Base-by-base conservation (phyloP, 2,329 filamentous ascomycete genomes). In the Talaromyces sp. region DNA sequence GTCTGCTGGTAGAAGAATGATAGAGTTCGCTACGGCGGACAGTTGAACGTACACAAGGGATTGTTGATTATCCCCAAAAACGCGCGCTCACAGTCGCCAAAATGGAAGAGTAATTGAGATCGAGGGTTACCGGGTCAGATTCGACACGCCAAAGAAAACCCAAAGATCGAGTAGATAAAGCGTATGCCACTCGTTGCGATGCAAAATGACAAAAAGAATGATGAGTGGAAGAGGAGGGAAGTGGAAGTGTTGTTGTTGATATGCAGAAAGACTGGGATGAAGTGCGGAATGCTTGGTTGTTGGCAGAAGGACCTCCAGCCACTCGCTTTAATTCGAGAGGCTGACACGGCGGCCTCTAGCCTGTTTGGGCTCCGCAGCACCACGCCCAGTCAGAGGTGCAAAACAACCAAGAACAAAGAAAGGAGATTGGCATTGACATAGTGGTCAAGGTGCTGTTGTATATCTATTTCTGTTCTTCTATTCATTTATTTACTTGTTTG, bases 291-390 rank as follows among this genome's bases (percentile, higher is more conserved):
- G 58, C 50, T 7, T 60, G 58, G 57, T 37, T 48, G 57, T 59
- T 60, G 44, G n/a, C 35, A 31, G 35, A 28, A 31, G 37, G 54
- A 62, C 31, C 54, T 14, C 62, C 62, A 63, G 62, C 62, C 62
- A 57, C 62, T 60, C n/a, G 46, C 33, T 44, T 50, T 55, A 63
- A 63, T 63, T 63, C 58, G 62, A 58, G 58, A 57, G 62, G 62
- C 57, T 63, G 62, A 58, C 62, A 21, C 14, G 9, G 33, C 18
- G 21, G 14, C 39, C 23, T n/a, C 28, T 33, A n/a, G 21, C 58
- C 44, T 48, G 40, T 60, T 42, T 28, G 33, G 44, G 31, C 46
- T 25, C 31, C 40, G n/a, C n/a, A 9, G 21, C 21, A 35, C 58
- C 48, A 33, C 35, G n/a, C 23, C 35, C 25, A 4, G 14, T 14